These are phyloP conservation scores for Yamadazyma atlantica DNA, from an alignment of 1,139 yeast species.

Conservation along the genomic window DNA sequence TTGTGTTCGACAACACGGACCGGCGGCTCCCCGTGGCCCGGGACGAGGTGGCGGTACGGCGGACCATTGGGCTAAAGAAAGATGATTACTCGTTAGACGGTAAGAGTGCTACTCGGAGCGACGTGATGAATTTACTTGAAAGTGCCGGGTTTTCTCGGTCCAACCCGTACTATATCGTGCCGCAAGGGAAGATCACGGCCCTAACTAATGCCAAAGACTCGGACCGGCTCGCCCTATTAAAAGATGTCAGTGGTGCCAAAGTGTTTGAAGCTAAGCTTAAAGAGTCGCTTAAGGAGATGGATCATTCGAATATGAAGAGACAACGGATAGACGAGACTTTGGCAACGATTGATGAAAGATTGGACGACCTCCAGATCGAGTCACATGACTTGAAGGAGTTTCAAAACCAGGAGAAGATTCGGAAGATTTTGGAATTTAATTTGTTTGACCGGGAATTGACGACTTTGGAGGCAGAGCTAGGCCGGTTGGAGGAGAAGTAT, in stretches of 20 bases:
- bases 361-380: constrained; percentile 79
- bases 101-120: constrained; percentile 75
- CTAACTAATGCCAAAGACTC: constrained; percentile 86
- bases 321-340: constrained; percentile 77
- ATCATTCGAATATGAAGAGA: constrained; percentile 65
- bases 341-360: constrained; percentile 64
- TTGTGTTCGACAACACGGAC: constrained; percentile 79
- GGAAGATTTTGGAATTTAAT: constrained; percentile 74
- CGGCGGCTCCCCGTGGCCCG: constrained; percentile 70
- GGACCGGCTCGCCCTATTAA: constrained; percentile 74
- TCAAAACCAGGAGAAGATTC: constrained; percentile 65
- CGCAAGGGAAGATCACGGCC: constrained; percentile 87
- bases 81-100: constrained; percentile 87
- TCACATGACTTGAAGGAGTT: constrained; percentile 70
- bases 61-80: constrained; percentile 90
- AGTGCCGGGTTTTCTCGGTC: constrained; percentile 91
- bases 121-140: constrained; percentile 79
- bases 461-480: constrained; percentile 61
- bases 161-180: constrained; percentile 94
- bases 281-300: constrained; percentile 81
- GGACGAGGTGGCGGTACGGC: constrained; percentile 69
- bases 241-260: constrained; percentile 94
- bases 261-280: constrained; percentile 80
- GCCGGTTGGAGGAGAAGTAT: constrained; percentile 60
- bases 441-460: constrained; percentile 74